Evolutionary conservation across 306 rosid genomes (phyloP).

Genomic region (Sindora glabra): DNA sequence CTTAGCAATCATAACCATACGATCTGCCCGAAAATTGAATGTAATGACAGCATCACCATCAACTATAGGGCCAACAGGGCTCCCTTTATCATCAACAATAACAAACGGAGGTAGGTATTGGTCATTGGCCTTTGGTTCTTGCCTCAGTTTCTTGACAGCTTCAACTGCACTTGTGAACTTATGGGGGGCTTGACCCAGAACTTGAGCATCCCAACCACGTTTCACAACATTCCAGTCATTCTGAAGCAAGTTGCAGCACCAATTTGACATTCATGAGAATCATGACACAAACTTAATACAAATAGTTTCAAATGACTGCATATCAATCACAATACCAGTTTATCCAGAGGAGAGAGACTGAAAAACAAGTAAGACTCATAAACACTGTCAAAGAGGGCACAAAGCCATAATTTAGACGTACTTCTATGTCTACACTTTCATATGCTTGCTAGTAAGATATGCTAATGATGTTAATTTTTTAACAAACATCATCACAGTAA

Average conservation of each 20-base stretch:
- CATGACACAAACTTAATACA: not conserved
- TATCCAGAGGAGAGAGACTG: no score
- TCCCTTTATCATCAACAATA: constrained; percentile 74
- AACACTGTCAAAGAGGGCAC: no score
- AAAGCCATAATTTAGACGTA: not conserved
- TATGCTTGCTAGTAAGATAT: no score
- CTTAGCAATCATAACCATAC: constrained; percentile 96
- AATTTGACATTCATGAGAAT: not conserved
- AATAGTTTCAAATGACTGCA: not conserved
- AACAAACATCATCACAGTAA: no score
- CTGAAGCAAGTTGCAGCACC: constrained; percentile 37
- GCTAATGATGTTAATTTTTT: no score
- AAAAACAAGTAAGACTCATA: no score
- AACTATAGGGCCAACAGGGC: constrained; percentile 84
- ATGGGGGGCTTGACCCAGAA: constrained; percentile 94
- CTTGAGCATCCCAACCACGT: constrained; percentile 99
- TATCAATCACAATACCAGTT: not conserved
- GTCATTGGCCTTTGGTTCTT: constrained; percentile 62
- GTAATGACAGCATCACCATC: constrained; percentile 99
- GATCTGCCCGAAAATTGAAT: constrained; percentile 90
- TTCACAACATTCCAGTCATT: constrained; percentile 95
- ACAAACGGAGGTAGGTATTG: constrained; percentile 95
- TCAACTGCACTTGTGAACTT: constrained; percentile 70
- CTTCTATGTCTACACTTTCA: not conserved
- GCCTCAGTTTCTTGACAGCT: constrained; percentile 77